A percentile compares a stretch with the other conserved stretches of the same genome.
Evolutionary conservation across 2,329 filamentous ascomycete species (phyloP).

Genomic region (Aspergillus neotritici): DNA sequence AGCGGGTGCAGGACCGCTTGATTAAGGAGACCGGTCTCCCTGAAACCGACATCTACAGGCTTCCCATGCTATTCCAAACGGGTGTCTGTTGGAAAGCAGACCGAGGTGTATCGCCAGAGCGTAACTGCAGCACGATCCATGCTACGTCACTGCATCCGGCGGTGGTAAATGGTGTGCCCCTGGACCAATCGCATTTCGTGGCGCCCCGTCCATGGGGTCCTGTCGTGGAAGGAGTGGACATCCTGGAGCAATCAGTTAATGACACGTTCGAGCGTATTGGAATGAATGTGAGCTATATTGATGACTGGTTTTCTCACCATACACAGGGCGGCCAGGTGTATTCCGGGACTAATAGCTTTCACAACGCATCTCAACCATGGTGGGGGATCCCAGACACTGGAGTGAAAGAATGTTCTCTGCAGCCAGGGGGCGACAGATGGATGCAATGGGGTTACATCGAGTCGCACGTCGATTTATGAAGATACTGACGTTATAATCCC

Average conservation of each 20-base stretch:
- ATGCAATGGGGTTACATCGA: too few relatives aligned
- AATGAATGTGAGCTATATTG: constrained; percentile 13
- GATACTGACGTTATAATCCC: too few relatives aligned
- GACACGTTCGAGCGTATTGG: constrained; percentile 10
- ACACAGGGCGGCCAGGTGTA: constrained; percentile 17
- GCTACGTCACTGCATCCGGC: not conserved
- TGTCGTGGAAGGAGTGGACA: constrained; percentile 15
- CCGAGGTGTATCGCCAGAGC: not conserved
- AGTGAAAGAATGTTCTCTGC: too few relatives aligned
- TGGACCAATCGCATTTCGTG: constrained; percentile 11
- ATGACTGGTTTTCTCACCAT: constrained; percentile 20
- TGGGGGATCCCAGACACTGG: not conserved
- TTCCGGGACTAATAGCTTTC: constrained; percentile 18
- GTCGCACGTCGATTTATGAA: too few relatives aligned
- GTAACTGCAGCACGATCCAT: not conserved
- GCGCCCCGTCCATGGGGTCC: constrained; percentile 17
- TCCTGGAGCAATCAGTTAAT: constrained; percentile 9
- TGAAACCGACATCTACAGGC: not conserved
- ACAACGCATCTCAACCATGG: constrained; percentile 3
- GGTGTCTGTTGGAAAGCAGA: not conserved
- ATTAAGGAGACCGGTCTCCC: not conserved
- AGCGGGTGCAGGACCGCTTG: not conserved
- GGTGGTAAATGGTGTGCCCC: constrained; percentile 8
- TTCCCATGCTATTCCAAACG: not conserved
- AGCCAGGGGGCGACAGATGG: too few relatives aligned